Evolutionary conservation across 306 rosid genomes (phyloP).

Genomic region (Casuarina cunninghamiana): DNA sequence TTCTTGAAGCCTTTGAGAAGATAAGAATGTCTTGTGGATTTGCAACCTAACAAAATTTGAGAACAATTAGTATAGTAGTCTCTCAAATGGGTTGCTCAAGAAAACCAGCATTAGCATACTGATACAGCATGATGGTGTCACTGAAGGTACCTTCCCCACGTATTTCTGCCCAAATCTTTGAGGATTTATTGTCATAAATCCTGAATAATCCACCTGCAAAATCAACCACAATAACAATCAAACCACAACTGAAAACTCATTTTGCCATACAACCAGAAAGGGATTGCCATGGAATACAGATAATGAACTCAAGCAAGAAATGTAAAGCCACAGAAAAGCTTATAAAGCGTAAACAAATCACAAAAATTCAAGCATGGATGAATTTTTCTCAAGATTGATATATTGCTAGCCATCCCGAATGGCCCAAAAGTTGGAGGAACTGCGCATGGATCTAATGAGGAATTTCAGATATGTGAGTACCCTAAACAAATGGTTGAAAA

Average conservation of each 20-base stretch:
- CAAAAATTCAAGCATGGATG: not conserved
- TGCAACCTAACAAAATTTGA: slow-evolving; percentile 66
- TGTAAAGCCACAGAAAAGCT: not conserved
- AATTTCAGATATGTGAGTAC: not conserved
- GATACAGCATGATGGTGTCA: slow-evolving; percentile 31
- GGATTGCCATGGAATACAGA: not conserved
- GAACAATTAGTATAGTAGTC: slow-evolving; percentile 23
- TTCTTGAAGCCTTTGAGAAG: slow-evolving; percentile 85
- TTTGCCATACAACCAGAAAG: not conserved
- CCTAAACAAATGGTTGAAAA: too few relatives aligned
- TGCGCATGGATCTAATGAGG: not conserved
- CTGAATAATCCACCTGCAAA: slow-evolving; percentile 96
- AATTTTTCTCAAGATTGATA: not conserved
- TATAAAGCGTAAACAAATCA: not conserved
- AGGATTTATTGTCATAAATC: slow-evolving; percentile 96
- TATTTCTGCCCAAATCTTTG: slow-evolving; percentile 98
- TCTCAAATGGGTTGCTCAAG: slow-evolving; percentile 30
- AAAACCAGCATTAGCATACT: slow-evolving; percentile 28
- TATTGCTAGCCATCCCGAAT: not conserved
- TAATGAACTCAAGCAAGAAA: not conserved
- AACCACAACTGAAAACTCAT: not conserved
- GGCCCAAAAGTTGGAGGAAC: not conserved
- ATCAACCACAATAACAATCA: slow-evolving; percentile 5
- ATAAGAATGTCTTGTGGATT: slow-evolving; percentile 98
- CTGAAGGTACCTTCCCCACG: slow-evolving; percentile 86